Conservation (phyloP, 2,329 filamentous ascomycete genomes). For the Fonsecaea erecta region DNA sequence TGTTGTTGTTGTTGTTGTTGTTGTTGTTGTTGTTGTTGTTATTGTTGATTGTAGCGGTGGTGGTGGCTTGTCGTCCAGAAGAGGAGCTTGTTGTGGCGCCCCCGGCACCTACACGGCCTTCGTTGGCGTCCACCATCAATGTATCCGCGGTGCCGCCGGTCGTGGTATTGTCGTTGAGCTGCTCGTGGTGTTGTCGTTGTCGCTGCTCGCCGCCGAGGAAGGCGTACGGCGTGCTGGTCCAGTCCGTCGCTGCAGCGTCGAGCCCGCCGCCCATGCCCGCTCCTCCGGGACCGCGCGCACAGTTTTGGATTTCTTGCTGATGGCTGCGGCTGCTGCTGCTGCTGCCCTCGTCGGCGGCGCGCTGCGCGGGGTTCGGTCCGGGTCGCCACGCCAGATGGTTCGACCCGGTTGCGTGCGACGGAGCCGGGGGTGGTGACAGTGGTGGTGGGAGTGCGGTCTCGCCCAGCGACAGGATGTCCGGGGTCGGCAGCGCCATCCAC, state of each 20-base stretch:
- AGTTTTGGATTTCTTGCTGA: neutral
- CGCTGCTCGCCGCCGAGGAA: constrained; percentile 11
- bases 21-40: too few relatives aligned
- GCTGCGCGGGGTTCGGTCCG: neutral
- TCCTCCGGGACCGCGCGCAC: too few relatives aligned
- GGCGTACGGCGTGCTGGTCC: constrained; percentile 19
- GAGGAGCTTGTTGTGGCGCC: neutral
- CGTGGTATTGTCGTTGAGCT: too few relatives aligned
- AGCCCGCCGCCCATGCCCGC: neutral
- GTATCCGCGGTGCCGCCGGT: neutral
- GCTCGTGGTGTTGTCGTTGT: neutral
- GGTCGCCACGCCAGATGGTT: neutral
- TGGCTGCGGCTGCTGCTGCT: neutral
- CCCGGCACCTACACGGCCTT: neutral
- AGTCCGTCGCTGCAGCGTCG: constrained; percentile 1
- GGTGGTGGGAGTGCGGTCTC: neutral
- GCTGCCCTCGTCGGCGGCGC: too few relatives aligned
- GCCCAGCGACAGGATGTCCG: constrained; percentile 5
- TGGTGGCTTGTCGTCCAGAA: neutral
- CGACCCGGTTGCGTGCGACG: neutral
- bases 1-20: too few relatives aligned
- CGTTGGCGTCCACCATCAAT: neutral
- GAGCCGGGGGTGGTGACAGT: too few relatives aligned
- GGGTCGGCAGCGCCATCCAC: constrained; percentile 29
- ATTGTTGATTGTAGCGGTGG: too few relatives aligned